phyloP scores from a whole-genome alignment of 1,284 basidiomycete species.

The Porphyrellus sp. region DNA sequence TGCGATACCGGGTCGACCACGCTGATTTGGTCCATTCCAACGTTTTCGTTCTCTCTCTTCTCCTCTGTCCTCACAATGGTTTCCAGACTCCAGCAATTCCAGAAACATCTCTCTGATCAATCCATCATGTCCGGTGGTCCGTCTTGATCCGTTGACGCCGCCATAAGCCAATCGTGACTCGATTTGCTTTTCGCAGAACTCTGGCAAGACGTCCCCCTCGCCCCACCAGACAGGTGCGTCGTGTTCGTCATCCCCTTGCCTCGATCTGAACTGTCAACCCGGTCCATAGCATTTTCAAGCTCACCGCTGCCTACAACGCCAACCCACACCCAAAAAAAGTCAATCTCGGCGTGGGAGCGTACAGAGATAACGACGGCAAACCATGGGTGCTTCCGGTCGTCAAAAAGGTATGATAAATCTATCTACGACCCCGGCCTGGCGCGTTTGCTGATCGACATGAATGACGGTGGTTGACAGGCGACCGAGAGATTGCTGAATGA shows the following conservation, averaged over 20 bases:
- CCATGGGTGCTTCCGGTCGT: conserved; percentile 93
- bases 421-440: not conserved
- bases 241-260: conserved; percentile 1
- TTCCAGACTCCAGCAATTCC: conserved; percentile 52
- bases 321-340: conserved; percentile 82
- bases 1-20: conserved; percentile 9
- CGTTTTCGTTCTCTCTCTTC: not conserved
- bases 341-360: conserved; percentile 90
- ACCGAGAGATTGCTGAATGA: conserved; percentile 69
- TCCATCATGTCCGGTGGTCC: conserved; percentile 50
- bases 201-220: conserved; percentile 72
- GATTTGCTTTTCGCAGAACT: conserved; percentile 48
- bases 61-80: conserved; percentile 40
- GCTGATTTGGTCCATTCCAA: not conserved
- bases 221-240: conserved; percentile 72
- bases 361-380: conserved; percentile 81
- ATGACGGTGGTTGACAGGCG: conserved; percentile 50
- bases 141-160: conserved; percentile 20
- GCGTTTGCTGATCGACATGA: not conserved
- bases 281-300: conserved; percentile 78
- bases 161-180: not conserved
- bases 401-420: conserved; percentile 56
- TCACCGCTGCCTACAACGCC: conserved; percentile 85
- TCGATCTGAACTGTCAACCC: not conserved
- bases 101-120: conserved; percentile 40